phyloP scores from a whole-genome alignment of 2,329 filamentous ascomycete genomes.

The Epichloe sp. region DNA sequence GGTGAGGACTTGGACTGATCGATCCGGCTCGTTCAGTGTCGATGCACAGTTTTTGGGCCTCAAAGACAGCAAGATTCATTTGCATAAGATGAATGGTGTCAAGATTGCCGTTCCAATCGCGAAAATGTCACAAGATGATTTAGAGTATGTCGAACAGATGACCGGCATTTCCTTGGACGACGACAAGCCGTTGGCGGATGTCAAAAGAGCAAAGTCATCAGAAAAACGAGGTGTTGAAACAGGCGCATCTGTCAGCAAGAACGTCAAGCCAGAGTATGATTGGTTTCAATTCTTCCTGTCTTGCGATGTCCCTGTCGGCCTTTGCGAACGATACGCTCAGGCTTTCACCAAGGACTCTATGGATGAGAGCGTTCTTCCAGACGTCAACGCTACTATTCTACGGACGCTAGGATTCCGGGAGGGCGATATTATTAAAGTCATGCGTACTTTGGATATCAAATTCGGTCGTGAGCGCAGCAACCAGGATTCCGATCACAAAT shows the following conservation, averaged over 20 bases:
- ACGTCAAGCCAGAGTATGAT: slow-evolving; percentile 67
- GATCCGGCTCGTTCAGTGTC: slow-evolving; percentile 90
- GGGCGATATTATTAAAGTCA: slow-evolving; percentile 91
- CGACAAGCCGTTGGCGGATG: slow-evolving; percentile 82
- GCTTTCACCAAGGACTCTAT: slow-evolving; percentile 86
- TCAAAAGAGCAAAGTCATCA: slow-evolving; percentile 42
- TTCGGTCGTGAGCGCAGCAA: slow-evolving; percentile 49
- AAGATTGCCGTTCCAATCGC: slow-evolving; percentile 92
- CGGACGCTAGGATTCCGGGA: slow-evolving; percentile 88
- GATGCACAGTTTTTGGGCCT: slow-evolving; percentile 93
- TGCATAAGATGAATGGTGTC: slow-evolving; percentile 95
- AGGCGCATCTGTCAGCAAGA: slow-evolving; percentile 49
- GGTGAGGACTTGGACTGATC: slow-evolving; percentile 86
- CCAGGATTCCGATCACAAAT: slow-evolving; percentile 45
- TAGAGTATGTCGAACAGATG: slow-evolving; percentile 82
- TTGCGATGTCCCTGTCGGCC: slow-evolving; percentile 80
- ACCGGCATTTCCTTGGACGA: slow-evolving; percentile 89
- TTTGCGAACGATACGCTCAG: slow-evolving; percentile 88
- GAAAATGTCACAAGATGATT: slow-evolving; percentile 91
- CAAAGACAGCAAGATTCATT: slow-evolving; percentile 90
- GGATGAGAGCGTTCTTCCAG: slow-evolving; percentile 84
- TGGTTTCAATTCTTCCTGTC: slow-evolving; percentile 98
- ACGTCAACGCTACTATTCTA: slow-evolving; percentile 72
- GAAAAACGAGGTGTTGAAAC: slow-evolving; percentile 24
- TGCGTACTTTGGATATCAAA: slow-evolving; percentile 74